A percentile compares a stretch with the other conserved stretches of the same genome.
Conservation (phyloP, 2,329 filamentous ascomycete genomes). For the Gnomoniopsis sp. region DNA sequence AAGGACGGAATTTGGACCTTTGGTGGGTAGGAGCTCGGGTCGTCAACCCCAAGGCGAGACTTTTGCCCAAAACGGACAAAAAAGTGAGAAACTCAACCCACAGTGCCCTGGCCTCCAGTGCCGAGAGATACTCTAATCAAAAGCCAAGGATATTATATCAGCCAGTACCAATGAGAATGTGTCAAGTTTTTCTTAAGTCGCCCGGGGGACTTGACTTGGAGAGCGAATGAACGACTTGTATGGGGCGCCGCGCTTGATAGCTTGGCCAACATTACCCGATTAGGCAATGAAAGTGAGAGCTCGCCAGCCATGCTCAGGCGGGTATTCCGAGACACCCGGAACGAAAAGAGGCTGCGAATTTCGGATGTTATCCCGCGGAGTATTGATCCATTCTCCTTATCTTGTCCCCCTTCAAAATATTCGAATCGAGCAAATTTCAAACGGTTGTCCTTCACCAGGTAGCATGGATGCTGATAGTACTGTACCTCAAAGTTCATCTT, state of each 20-base stretch:
- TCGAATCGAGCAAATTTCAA: no score
- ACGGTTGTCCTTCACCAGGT: no score
- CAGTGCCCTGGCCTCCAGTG: background rate
- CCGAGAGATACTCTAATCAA: background rate
- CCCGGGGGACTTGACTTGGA: background rate
- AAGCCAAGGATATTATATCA: background rate
- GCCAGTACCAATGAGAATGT: background rate
- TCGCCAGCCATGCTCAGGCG: background rate
- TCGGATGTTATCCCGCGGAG: no score
- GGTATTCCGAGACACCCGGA: background rate
- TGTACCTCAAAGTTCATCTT: no score
- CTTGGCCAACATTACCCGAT: background rate
- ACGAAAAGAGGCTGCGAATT: no score
- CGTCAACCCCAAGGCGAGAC: background rate
- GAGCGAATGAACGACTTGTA: background rate
- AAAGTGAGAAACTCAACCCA: slow-evolving; percentile 11
- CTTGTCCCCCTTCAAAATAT: no score
- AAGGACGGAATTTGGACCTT: background rate
- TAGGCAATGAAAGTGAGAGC: slow-evolving; percentile 15
- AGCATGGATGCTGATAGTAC: no score
- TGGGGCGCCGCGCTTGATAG: background rate
- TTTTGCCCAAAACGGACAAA: slow-evolving; percentile 9
- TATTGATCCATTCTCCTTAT: no score
- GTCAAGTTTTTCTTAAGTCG: background rate
- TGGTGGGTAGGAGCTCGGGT: background rate